These are phyloP conservation scores for Syncephalastrum monosporum DNA, from an alignment of 371 early-diverging fungal species.

Conservation along the genomic window DNA sequence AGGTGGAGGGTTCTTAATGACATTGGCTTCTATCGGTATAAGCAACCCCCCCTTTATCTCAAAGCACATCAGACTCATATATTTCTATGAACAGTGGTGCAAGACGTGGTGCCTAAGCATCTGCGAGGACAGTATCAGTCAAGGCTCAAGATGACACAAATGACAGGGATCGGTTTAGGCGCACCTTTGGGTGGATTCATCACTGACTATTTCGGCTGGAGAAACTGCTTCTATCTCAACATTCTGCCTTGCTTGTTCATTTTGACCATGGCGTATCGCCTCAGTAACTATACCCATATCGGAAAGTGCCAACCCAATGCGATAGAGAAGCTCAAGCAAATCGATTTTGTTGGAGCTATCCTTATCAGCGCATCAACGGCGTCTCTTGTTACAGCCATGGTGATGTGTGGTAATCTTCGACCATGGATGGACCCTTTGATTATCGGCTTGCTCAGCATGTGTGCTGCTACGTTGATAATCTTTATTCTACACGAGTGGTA, in stretches of 20 bases:
- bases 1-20: no score
- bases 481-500: constrained; percentile 24
- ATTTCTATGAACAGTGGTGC: constrained; percentile 4
- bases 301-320: constrained; percentile 11
- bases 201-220: constrained; percentile 56
- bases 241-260: constrained; percentile 60
- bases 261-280: constrained; percentile 15
- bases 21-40: no score
- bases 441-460: constrained; percentile 44
- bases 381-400: constrained; percentile 52
- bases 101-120: constrained; percentile 28
- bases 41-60: no score
- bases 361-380: constrained; percentile 48
- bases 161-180: constrained; percentile 35
- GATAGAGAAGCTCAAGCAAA: constrained; percentile 32
- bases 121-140: constrained; percentile 35
- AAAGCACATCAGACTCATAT: no score
- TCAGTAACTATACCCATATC: constrained; percentile 22
- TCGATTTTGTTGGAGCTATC: constrained; percentile 63
- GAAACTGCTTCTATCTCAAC: constrained; percentile 74
- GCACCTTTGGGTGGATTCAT: constrained; percentile 53
- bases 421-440: constrained; percentile 58
- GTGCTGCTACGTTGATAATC: constrained; percentile 33
- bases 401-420: constrained; percentile 60
- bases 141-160: constrained; percentile 35